Evolutionary conservation across 345 rosid species (phyloP).

Genomic region (Heritiera fomes): DNA sequence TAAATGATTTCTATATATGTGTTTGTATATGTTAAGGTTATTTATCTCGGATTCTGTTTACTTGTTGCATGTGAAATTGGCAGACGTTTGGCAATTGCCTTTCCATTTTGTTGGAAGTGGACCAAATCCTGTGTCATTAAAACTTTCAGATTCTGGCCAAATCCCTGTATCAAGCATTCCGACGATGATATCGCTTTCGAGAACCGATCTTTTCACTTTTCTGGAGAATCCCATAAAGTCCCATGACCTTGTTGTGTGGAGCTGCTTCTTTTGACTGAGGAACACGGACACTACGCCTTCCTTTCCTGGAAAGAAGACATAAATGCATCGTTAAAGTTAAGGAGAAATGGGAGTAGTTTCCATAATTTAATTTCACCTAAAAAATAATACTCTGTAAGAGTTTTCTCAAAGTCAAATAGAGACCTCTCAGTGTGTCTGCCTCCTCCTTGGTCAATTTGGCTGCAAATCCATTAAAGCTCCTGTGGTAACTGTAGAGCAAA

Average conservation of each 20-base stretch:
- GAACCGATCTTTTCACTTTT: constrained; percentile 27
- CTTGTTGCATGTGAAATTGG: constrained; percentile 67
- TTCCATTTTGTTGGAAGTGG: constrained; percentile 55
- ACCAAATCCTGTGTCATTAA: constrained; percentile 40
- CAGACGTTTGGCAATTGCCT: constrained; percentile 38
- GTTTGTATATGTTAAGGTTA: not conserved
- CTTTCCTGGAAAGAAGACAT: constrained; percentile 29
- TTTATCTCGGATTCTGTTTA: constrained; percentile 12
- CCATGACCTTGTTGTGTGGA: constrained; percentile 61
- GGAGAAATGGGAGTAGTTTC: too few relatives aligned
- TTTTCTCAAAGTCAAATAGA: not conserved
- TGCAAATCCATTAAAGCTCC: constrained; percentile 60
- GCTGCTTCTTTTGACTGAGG: constrained; percentile 40
- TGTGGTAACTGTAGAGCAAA: constrained; percentile 44
- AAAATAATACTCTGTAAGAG: too few relatives aligned
- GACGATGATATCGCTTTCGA: constrained; percentile 41
- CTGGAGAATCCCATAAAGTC: constrained; percentile 54
- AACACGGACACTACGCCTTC: constrained; percentile 58
- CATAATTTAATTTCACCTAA: too few relatives aligned
- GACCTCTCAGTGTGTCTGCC: constrained; percentile 35
- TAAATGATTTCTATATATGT: not conserved
- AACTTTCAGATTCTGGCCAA: constrained; percentile 51
- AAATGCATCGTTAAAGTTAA: too few relatives aligned
- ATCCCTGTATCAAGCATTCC: constrained; percentile 59
- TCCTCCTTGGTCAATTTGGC: constrained; percentile 45